Evolutionary conservation across 2,329 filamentous ascomycete genomes (phyloP), one percentile per base, ranked within the genome.

Genomic region (Xylaria sp.): DNA sequence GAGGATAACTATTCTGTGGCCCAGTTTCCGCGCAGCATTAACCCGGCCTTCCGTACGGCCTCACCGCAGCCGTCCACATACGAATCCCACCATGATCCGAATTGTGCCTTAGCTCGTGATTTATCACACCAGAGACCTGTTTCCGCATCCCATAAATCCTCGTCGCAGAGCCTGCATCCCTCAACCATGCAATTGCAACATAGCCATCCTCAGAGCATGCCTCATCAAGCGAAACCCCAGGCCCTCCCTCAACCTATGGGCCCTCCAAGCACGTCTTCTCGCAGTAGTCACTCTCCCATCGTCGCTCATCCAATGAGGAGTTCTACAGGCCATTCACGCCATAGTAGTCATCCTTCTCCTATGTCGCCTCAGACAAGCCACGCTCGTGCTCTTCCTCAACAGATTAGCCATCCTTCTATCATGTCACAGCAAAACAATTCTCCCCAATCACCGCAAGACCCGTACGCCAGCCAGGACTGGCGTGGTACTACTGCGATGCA

Each of bases 41-140:
- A 99, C 70, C 93, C 95, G 16, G 90, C 92, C 0, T 97, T 95
- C 79, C 85, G 95, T 63, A 92, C 89, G n/a, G 96, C 94, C 0
- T 99, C 94, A 6, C 94, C 95, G 1, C 92, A 96, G 70, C 93
- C 93, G 9, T 97, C 94, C 2, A 91, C 88, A 0, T 96, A 90
- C 67, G 91, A 95, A 70, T 96, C 92, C 42, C 92, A 96, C 67
- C 90, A 96, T 72, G 92, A 96, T 69, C 90, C 91, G 2, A 85
- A 92, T 68, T 89, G 88, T 5, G 82, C 83, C 49, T 76, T 94
- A 59, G 88, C 88, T 6, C 81, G 85, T 57, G 86, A 91, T 63
- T 76, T 94, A 72, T 84, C 82, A 16, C 87, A 87, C 58, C 74
- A 79, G 58, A 81, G 83, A 23, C 72, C 76, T 3, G 69, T 73